Evolutionary conservation across 1,284 basidiomycete species (phyloP).

Genomic region (Ustilago shanxiensis): DNA sequence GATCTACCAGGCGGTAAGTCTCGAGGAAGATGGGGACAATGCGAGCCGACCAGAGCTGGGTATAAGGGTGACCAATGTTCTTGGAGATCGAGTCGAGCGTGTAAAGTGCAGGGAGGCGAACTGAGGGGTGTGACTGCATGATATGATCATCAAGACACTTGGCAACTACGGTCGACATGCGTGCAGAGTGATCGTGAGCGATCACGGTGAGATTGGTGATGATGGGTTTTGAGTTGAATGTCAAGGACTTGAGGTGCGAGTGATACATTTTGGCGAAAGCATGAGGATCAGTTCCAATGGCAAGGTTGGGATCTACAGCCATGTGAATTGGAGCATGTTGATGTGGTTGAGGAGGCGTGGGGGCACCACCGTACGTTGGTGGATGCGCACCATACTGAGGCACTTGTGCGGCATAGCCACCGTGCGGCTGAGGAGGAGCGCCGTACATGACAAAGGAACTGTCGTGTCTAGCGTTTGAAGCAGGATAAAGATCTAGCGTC

Average conservation of each 20-base stretch:
- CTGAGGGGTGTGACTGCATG: constrained; percentile 76
- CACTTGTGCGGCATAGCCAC: constrained; percentile 23
- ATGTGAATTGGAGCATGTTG: constrained; percentile 13
- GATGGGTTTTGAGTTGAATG: constrained; percentile 93
- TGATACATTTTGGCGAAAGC: constrained; percentile 77
- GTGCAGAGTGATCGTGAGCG: constrained; percentile 85
- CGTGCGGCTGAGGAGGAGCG: constrained; percentile 30
- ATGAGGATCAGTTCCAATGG: constrained; percentile 72
- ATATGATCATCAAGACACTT: constrained; percentile 91
- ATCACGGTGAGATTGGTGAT: constrained; percentile 95
- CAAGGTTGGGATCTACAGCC: constrained; percentile 21
- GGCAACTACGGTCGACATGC: constrained; percentile 83
- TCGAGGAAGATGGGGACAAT: constrained; percentile 66
- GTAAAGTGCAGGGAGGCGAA: constrained; percentile 94
- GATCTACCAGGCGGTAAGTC: constrained; percentile 67
- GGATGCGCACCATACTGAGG: constrained; percentile 31
- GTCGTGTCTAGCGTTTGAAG: neutral
- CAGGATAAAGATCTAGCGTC: neutral
- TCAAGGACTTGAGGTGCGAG: constrained; percentile 83
- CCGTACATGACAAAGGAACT: constrained; percentile 29
- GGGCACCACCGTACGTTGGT: constrained; percentile 8
- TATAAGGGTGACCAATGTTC: constrained; percentile 68
- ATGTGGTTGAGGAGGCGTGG: constrained; percentile 20
- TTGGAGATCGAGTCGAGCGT: constrained; percentile 87
- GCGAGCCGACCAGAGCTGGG: constrained; percentile 60